A percentile compares a stretch with the other conserved stretches of the same genome.
These are phyloP conservation scores for Plasmodium berghei DNA, from an alignment of 169 alveolate species.

Conservation along the genomic window DNA sequence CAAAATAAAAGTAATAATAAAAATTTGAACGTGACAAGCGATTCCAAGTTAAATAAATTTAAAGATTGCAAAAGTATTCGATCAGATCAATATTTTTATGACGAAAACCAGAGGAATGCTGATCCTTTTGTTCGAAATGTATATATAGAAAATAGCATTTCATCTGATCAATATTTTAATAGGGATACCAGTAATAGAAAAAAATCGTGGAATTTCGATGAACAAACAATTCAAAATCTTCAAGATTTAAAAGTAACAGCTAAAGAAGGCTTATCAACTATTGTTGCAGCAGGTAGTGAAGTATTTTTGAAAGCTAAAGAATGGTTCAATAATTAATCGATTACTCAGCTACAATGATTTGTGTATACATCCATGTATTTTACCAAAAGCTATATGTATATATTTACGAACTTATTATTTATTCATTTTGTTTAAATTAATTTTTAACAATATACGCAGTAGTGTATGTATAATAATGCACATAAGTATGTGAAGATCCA, in stretches of 20 bases:
- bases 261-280: slow-evolving; percentile 81
- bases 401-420: too few species aligned
- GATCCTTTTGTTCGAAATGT: slow-evolving; percentile 41
- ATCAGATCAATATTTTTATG: slow-evolving; percentile 84
- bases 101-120: slow-evolving; percentile 51
- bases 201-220: slow-evolving; percentile 78
- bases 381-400: too few species aligned
- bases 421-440: slow-evolving; percentile 32
- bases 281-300: slow-evolving; percentile 82
- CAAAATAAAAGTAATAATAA: slow-evolving; percentile 5
- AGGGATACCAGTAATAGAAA: slow-evolving; percentile 73
- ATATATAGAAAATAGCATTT: slow-evolving; percentile 77
- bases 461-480: background rate
- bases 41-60: slow-evolving; percentile 78
- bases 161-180: slow-evolving; percentile 86
- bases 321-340: slow-evolving; percentile 80
- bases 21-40: slow-evolving; percentile 25
- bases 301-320: slow-evolving; percentile 84
- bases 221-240: slow-evolving; percentile 84
- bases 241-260: slow-evolving; percentile 79
- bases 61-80: slow-evolving; percentile 82
- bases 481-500: background rate
- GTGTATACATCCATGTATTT: too few species aligned
- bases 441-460: slow-evolving; percentile 7
- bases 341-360: too few species aligned